phyloP scores from a whole-genome alignment of 2,329 filamentous ascomycete genomes.

The Huntiella moniliformis region DNA sequence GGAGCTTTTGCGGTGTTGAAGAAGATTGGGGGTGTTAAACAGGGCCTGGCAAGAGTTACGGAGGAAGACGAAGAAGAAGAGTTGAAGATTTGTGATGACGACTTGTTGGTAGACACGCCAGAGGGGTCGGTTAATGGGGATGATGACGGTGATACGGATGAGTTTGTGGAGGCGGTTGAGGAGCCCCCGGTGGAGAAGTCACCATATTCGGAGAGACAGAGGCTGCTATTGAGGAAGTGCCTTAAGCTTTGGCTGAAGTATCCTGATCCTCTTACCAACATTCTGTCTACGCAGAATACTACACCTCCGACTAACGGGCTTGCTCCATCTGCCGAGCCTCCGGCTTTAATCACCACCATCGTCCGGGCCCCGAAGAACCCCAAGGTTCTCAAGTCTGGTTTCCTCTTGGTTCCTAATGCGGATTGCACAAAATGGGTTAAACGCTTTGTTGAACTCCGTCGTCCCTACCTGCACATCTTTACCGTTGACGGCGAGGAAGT shows the following conservation, averaged over 20 bases:
- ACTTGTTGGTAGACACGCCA: conserved; percentile 38
- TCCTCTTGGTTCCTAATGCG: conserved; percentile 67
- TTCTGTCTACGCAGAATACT: conserved; percentile 42
- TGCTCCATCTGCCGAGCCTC: conserved; percentile 28
- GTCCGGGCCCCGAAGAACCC: conserved; percentile 65
- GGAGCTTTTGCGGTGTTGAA: conserved; percentile 48
- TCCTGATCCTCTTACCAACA: conserved; percentile 34
- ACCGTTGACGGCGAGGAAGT: conserved; percentile 78
- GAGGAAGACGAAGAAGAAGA: conserved; percentile 13
- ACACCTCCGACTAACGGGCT: conserved; percentile 49
- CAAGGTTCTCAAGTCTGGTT: conserved; percentile 66
- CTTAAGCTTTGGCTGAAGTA: conserved; percentile 47
- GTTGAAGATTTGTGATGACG: conserved; percentile 24
- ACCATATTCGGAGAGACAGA: conserved; percentile 21
- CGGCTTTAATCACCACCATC: conserved; percentile 56
- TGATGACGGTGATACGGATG: conserved; percentile 14
- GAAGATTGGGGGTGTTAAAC: conserved; percentile 26
- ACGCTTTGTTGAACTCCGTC: conserved; percentile 77
- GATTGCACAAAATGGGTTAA: conserved; percentile 74
- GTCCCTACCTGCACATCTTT: conserved; percentile 84
- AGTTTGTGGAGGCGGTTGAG: conserved; percentile 8
- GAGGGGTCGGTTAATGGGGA: conserved; percentile 29
- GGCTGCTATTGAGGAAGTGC: conserved; percentile 32
- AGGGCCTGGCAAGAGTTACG: conserved; percentile 17
- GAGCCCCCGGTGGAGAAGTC: conserved; percentile 15